phyloP scores from a whole-genome alignment of 1,284 basidiomycete species.

The Boletus hoseneyae region DNA sequence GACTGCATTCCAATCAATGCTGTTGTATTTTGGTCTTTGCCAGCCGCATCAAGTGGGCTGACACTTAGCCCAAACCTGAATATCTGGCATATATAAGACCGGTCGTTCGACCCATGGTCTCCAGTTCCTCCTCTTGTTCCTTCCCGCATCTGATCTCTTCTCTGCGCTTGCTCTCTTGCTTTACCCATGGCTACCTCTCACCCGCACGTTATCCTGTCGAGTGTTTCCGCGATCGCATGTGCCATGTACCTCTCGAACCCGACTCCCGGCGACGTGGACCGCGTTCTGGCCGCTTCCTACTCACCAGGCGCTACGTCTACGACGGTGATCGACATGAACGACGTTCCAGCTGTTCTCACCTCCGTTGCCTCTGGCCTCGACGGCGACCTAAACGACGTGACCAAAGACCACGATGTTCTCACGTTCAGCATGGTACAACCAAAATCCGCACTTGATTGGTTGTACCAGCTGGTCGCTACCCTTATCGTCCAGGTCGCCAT shows the following conservation, averaged over 20 bases:
- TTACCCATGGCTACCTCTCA: background rate
- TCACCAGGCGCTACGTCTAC: background rate
- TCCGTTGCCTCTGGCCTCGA: background rate
- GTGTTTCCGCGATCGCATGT: background rate
- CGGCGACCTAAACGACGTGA: background rate
- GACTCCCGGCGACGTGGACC: background rate
- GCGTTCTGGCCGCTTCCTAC: background rate
- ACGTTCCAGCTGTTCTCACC: background rate
- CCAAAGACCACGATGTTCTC: background rate
- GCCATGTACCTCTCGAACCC: background rate
- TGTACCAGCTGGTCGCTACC: conserved; percentile 8
- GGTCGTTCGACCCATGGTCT: background rate
- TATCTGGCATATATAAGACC: conserved; percentile 8
- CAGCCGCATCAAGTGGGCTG: background rate
- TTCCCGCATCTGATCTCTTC: background rate
- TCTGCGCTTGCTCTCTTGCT: background rate
- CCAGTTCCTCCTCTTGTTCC: conserved; percentile 4
- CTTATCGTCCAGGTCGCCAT: conserved; percentile 4
- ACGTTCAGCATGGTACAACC: conserved; percentile 4
- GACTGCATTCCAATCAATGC: conserved; percentile 1
- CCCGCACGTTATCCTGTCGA: background rate
- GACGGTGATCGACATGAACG: background rate
- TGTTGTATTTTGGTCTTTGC: background rate
- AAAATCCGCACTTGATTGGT: conserved; percentile 7
- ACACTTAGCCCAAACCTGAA: conserved; percentile 9